phyloP scores from a whole-genome alignment of 306 rosid species.

The Trichosanthes truncata region DNA sequence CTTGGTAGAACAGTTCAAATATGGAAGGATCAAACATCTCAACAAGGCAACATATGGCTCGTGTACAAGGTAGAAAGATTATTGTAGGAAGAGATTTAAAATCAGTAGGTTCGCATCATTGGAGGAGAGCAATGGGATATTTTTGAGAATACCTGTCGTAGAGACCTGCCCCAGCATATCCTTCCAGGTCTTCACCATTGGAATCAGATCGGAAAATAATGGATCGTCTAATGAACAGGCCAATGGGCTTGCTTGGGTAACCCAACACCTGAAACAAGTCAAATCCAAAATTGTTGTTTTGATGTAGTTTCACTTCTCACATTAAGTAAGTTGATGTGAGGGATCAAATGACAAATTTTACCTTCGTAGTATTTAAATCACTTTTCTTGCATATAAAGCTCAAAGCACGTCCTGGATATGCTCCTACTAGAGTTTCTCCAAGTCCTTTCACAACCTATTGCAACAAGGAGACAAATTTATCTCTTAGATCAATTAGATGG shows the following conservation, averaged over 20 bases:
- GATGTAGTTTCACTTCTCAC: background rate
- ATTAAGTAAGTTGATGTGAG: no score
- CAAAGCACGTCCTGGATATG: constrained; percentile 97
- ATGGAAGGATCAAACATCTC: background rate
- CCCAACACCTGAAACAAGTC: constrained; percentile 63
- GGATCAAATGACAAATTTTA: constrained; percentile 17
- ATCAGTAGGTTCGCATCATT: background rate
- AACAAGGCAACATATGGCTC: background rate
- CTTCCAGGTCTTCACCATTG: constrained; percentile 98
- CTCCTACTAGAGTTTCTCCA: constrained; percentile 97
- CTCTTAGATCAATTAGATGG: constrained; percentile 1
- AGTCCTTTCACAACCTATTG: constrained; percentile 91
- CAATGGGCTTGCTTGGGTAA: constrained; percentile 92
- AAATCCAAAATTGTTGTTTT: background rate
- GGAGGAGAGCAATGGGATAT: background rate
- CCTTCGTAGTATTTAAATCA: constrained; percentile 77
- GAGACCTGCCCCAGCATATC: constrained; percentile 99
- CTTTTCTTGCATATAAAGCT: constrained; percentile 82
- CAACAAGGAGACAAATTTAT: constrained; percentile 11
- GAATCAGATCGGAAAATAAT: constrained; percentile 95
- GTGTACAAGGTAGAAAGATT: background rate
- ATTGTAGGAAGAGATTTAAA: background rate
- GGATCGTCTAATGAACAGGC: constrained; percentile 67
- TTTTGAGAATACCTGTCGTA: constrained; percentile 67
- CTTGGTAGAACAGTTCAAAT: background rate